Percentiles rank a stretch among this genome's conserved stretches.
Evolutionary conservation across 1,139 yeast genomes (phyloP).

Genomic region (Nakaseomyces glabratus): DNA sequence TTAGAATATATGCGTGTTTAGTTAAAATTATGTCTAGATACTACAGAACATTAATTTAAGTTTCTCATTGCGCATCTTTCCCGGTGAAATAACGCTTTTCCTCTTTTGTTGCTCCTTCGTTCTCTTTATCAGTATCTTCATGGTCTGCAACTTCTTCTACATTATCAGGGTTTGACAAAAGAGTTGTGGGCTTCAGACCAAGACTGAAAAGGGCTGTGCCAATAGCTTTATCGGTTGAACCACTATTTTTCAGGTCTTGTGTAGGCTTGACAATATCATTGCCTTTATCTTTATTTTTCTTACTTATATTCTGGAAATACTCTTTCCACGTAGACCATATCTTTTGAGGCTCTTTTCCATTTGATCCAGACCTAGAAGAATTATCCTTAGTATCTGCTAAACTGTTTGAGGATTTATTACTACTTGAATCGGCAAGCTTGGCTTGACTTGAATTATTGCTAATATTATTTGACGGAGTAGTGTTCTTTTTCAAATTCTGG

Average conservation of each 20-base stretch:
- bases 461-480: constrained; percentile 1
- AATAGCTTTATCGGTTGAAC: constrained; percentile 5
- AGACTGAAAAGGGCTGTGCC: constrained; percentile 5
- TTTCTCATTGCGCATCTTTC: too few species aligned
- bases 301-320: constrained; percentile 12
- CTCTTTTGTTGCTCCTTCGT: too few species aligned
- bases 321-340: constrained; percentile 15
- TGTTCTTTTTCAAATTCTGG: constrained; percentile 20
- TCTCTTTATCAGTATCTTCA: not conserved
- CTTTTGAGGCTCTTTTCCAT: constrained; percentile 6
- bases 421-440: not conserved
- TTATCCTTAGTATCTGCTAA: constrained; percentile 1
- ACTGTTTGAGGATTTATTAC: constrained; percentile 3
- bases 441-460: constrained; percentile 10
- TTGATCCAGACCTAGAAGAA: constrained; percentile 1
- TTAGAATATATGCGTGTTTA: too few species aligned
- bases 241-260: constrained; percentile 7
- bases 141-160: not conserved
- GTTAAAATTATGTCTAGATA: too few species aligned
- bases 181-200: constrained; percentile 4
- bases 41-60: too few species aligned
- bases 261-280: constrained; percentile 4
- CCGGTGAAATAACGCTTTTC: too few species aligned
- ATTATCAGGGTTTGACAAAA: not conserved
- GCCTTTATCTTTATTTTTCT: constrained; percentile 6